Conservation (phyloP, 2,329 filamentous ascomycete species). For the Claviceps africana region DNA sequence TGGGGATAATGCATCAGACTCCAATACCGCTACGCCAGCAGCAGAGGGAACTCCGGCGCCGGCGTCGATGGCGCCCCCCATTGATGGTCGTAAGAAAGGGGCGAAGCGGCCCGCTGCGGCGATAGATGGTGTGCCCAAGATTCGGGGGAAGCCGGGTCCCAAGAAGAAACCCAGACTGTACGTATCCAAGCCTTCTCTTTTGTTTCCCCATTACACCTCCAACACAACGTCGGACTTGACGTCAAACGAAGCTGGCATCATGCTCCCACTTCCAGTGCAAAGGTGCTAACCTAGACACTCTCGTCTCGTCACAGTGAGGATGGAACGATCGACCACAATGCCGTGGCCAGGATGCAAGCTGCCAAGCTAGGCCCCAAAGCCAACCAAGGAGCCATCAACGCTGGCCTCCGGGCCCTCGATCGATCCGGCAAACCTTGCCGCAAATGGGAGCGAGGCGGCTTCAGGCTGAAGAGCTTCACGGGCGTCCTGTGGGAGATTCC, state of each 20-base stretch:
- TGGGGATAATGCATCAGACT: conserved; percentile 44
- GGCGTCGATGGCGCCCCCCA: conserved; percentile 44
- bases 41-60: conserved; percentile 41
- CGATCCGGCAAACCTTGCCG: conserved; percentile 83
- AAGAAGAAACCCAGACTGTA: conserved; percentile 96
- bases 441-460: conserved; percentile 73
- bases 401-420: conserved; percentile 84
- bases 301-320: conserved; percentile 37
- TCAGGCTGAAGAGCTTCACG: conserved; percentile 84
- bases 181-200: conserved; percentile 25
- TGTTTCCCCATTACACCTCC: no score
- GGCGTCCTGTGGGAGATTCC: conserved; percentile 70
- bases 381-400: conserved; percentile 95
- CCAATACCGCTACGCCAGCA: conserved; percentile 44
- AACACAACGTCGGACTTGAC: not conserved
- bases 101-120: conserved; percentile 52
- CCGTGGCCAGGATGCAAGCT: conserved; percentile 33
- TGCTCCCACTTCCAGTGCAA: conserved; percentile 11
- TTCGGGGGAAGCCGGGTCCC: conserved; percentile 76
- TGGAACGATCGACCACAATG: conserved; percentile 45
- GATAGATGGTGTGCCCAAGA: conserved; percentile 50
- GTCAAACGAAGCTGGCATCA: not conserved
- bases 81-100: conserved; percentile 55
- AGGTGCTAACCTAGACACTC: conserved; percentile 10
- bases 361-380: conserved; percentile 87